These are phyloP conservation scores for Sporothrix brunneoviolacea DNA, from an alignment of 2,329 filamentous ascomycete genomes.

Conservation along the genomic window DNA sequence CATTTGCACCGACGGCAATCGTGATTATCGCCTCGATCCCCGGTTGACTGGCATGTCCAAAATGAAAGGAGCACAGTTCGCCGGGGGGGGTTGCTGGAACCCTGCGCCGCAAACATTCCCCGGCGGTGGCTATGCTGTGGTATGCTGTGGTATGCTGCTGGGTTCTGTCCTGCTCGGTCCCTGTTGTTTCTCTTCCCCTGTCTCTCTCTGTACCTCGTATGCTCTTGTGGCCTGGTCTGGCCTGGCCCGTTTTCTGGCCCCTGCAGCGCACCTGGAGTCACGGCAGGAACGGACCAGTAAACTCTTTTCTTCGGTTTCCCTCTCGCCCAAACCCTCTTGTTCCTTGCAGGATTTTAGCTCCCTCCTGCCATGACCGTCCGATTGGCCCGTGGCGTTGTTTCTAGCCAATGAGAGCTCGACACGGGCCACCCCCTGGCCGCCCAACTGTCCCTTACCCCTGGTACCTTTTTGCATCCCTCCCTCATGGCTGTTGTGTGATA, in stretches of 20 bases:
- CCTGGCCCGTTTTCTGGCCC: too few relatives aligned
- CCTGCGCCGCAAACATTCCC: conserved; percentile 4
- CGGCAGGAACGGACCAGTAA: too few relatives aligned
- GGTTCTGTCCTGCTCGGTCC: background rate
- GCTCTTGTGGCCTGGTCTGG: too few relatives aligned
- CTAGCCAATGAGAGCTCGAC: conserved; percentile 5
- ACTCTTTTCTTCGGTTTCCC: background rate
- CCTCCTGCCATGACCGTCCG: background rate
- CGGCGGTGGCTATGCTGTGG: conserved; percentile 5
- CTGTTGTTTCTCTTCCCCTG: background rate
- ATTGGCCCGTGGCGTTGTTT: background rate
- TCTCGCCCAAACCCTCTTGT: too few relatives aligned
- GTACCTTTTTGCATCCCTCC: background rate
- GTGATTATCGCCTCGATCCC: too few relatives aligned
- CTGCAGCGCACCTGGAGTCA: too few relatives aligned
- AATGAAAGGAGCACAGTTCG: conserved; percentile 8
- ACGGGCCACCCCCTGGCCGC: background rate
- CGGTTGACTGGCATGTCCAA: conserved; percentile 2
- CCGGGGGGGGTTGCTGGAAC: background rate
- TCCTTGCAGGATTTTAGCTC: conserved; percentile 7
- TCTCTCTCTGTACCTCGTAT: background rate
- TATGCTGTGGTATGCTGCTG: too few relatives aligned
- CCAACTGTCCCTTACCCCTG: conserved; percentile 1
- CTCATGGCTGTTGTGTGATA: background rate
- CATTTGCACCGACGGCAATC: too few relatives aligned